A percentile compares a stretch with the other conserved stretches of the same genome.
Evolutionary conservation across 2,329 filamentous ascomycete species (phyloP).

Genomic region (Fusarium nematophilum): DNA sequence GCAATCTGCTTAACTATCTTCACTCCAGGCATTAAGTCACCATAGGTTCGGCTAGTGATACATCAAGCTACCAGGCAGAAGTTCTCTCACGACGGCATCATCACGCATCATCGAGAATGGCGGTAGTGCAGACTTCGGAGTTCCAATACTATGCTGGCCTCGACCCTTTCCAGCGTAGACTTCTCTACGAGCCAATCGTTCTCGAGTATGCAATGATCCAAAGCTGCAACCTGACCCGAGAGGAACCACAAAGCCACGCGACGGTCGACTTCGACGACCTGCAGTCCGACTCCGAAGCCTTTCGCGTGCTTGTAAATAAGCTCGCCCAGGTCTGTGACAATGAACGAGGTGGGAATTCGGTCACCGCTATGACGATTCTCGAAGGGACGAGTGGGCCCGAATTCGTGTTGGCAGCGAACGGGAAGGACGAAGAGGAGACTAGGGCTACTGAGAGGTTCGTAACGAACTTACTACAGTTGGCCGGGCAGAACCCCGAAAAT

Average conservation of each 20-base stretch:
- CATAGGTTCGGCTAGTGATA: background rate
- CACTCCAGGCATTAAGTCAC: background rate
- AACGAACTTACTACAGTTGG: background rate
- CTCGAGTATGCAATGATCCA: background rate
- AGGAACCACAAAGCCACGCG: background rate
- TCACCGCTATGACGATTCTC: slow-evolving; percentile 6
- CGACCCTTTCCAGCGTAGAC: background rate
- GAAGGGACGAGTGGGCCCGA: background rate
- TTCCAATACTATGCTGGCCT: background rate
- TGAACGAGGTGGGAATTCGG: background rate
- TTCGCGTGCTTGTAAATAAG: slow-evolving; percentile 3
- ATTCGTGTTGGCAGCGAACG: background rate
- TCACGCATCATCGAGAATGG: background rate
- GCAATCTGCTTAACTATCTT: background rate
- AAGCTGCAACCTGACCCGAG: background rate
- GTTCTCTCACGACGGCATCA: background rate
- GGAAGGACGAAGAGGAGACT: background rate
- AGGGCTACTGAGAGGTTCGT: background rate
- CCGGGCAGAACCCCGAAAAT: slow-evolving; percentile 11
- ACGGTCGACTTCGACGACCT: background rate
- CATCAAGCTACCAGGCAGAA: background rate
- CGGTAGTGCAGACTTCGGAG: background rate
- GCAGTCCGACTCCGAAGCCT: background rate
- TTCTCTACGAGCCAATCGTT: slow-evolving; percentile 9
- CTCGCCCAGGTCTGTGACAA: slow-evolving; percentile 15